These are phyloP conservation scores for Aaosphaeria arxii DNA, from an alignment of 2,329 filamentous ascomycete species.

Conservation along the genomic window DNA sequence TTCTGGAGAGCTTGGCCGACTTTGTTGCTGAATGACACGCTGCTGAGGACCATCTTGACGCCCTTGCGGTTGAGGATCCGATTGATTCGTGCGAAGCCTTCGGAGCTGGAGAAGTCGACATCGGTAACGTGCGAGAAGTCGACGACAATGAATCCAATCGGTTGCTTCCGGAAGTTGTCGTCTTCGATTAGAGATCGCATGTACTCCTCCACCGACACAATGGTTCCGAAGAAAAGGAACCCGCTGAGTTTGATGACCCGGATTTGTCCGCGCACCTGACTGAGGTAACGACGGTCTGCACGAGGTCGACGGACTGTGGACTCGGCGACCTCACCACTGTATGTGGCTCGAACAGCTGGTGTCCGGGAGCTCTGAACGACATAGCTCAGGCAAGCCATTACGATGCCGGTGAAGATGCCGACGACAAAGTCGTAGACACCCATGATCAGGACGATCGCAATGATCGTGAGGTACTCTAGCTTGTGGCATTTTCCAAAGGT, in stretches of 20 bases:
- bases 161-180: constrained; percentile 70
- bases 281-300: constrained; percentile 81
- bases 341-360: constrained; percentile 85
- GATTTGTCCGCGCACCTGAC: constrained; percentile 82
- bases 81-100: constrained; percentile 91
- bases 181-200: constrained; percentile 81
- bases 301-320: constrained; percentile 92
- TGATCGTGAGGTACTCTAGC: constrained; percentile 84
- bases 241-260: constrained; percentile 88
- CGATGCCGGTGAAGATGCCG: constrained; percentile 87
- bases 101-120: constrained; percentile 92
- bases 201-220: constrained; percentile 88
- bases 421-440: constrained; percentile 95
- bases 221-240: constrained; percentile 97
- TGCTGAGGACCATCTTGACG: constrained; percentile 79
- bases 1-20: constrained; percentile 77
- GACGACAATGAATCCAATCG: constrained; percentile 85
- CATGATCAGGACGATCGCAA: constrained; percentile 92
- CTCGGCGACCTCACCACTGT: constrained; percentile 81
- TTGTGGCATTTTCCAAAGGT: constrained; percentile 84
- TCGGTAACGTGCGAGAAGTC: constrained; percentile 89
- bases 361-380: constrained; percentile 89
- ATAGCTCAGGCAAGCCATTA: constrained; percentile 85
- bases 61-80: constrained; percentile 74
- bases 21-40: constrained; percentile 71